Evolutionary conservation across 108 stramenopile species (phyloP).

Genomic region (Schizochytrium sp.): DNA sequence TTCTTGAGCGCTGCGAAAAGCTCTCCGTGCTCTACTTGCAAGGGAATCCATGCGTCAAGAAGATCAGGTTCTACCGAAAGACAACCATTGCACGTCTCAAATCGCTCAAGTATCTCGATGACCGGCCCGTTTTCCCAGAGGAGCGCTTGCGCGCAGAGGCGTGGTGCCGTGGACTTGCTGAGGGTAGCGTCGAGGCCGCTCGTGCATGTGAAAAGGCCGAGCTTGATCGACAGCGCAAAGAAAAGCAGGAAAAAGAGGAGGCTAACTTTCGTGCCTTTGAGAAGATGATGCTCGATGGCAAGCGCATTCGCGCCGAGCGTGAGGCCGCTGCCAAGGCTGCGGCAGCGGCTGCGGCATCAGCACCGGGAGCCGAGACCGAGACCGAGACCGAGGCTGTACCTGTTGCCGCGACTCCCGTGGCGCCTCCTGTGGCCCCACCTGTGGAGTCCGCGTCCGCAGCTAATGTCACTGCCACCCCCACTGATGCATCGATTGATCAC

Average conservation of each 20-base stretch:
- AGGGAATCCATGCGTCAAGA: constrained; percentile 63
- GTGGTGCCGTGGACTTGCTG: constrained; percentile 53
- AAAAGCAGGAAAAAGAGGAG: constrained; percentile 45
- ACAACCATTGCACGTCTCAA: constrained; percentile 46
- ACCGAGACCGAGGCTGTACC: not conserved
- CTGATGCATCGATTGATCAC: not conserved
- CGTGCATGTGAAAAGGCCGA: constrained; percentile 46
- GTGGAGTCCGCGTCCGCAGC: not conserved
- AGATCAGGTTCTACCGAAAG: constrained; percentile 61
- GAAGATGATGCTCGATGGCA: constrained; percentile 14
- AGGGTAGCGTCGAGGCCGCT: constrained; percentile 40
- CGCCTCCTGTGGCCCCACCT: not conserved
- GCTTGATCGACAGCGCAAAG: constrained; percentile 33
- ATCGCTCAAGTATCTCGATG: constrained; percentile 56
- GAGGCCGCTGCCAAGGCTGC: not conserved
- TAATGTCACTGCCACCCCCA: not conserved
- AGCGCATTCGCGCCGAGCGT: constrained; percentile 11
- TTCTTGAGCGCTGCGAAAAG: constrained; percentile 39
- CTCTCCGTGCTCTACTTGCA: constrained; percentile 60
- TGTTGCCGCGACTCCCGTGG: not conserved
- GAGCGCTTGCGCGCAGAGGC: constrained; percentile 57
- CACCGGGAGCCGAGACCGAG: not conserved
- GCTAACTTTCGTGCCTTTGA: constrained; percentile 15
- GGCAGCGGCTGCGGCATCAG: not conserved
- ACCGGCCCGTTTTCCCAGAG: constrained; percentile 61